Evolutionary conservation across 2,329 filamentous ascomycete genomes (phyloP), one percentile per base, ranked within the genome.

Genomic region (Calonectria fujianensis): DNA sequence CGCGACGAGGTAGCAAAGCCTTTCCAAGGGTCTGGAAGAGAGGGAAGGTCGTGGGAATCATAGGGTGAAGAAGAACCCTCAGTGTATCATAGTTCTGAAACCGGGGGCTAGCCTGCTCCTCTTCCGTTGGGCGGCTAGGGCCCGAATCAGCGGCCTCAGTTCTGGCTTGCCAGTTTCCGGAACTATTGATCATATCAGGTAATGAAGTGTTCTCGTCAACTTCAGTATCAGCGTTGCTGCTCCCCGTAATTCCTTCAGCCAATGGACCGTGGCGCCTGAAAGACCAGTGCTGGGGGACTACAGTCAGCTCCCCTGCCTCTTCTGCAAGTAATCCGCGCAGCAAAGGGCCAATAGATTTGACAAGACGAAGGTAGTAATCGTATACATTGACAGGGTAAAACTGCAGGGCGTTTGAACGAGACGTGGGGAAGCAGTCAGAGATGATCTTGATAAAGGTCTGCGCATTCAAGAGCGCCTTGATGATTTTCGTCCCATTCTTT

Each of bases 11-110:
- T 5, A 98, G 89, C 29, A 98, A 87, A 20, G 94, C 91, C 83
- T 95, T 97, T 16, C 96, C 96, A 54, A 98, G 87, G 1, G 93
- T 93, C 81, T 98, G 95, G 82, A 98, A 94, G 79, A 98, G 94
- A 0, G 94, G 93, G 24, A 95, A 94, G n/a, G 96, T 94, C 4
- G 93, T 93, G 11, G 93, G 92, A 29, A 96, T 93, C 79, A 97
- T 91, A 41, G 95, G 93, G 80, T 94, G 93, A 16, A 98, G 89
- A 14, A 98, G 88, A 78, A 93, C 93, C 48, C 94, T 91, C 57
- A 98, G 88, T 16, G 91, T 93, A 82, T 94, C 92, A 51, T 94
- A 95, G 83, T 98, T 99, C 82, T 94, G 85, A 78, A 87, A 92
- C n/a, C 87, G 86, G 29, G 87, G 81, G 24, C 85, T 87, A 20